A percentile compares a stretch with the other conserved stretches of the same genome.
Evolutionary conservation across 495 filamentous ascomycete species (phyloP).

Genomic region (Penicillium daleae): DNA sequence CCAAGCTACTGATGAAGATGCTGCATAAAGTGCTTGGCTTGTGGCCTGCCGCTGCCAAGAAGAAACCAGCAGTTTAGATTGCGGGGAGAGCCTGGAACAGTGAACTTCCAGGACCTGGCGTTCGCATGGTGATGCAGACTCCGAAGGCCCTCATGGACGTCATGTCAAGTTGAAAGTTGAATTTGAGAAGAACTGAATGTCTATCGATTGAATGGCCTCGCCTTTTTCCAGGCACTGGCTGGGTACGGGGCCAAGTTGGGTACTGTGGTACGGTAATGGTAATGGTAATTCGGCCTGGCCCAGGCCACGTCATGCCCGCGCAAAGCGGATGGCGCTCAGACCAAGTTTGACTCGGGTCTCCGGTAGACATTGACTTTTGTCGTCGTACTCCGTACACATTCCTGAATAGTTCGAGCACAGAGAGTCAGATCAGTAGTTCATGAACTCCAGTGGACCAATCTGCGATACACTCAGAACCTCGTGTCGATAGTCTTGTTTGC

Average conservation of each 20-base stretch:
- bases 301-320: constrained; percentile 21
- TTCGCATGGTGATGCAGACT: background rate
- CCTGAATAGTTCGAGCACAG: background rate
- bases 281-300: constrained; percentile 18
- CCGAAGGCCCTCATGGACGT: background rate
- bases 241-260: background rate
- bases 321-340: constrained; percentile 10
- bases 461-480: background rate
- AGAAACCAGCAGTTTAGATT: background rate
- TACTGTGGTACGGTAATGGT: constrained; percentile 19
- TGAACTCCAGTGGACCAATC: background rate
- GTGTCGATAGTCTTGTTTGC: background rate
- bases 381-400: background rate
- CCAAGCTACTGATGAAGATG: constrained; percentile 2
- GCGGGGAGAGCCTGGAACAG: background rate
- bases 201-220: background rate
- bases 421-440: background rate
- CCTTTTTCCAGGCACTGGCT: background rate
- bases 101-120: background rate
- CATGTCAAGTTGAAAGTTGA: background rate
- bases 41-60: constrained; percentile 7
- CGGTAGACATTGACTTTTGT: too few relatives aligned
- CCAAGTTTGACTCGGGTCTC: background rate
- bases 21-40: constrained; percentile 10
- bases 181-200: background rate